phyloP scores from a whole-genome alignment of 1,284 basidiomycete species.

The Cerrena zonata region DNA sequence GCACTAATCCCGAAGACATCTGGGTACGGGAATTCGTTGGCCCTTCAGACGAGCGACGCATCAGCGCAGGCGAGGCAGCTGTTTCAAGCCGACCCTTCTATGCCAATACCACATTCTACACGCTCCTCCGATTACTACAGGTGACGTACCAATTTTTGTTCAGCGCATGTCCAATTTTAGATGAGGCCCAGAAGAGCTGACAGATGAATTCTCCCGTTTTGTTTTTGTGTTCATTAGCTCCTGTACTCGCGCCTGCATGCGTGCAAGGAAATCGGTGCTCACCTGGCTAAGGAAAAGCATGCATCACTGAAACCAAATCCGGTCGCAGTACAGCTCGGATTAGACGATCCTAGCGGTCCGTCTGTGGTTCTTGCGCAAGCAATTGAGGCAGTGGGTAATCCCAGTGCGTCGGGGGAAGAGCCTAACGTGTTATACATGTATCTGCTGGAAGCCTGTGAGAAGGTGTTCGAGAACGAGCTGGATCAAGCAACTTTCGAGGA shows the following conservation, averaged over 20 bases:
- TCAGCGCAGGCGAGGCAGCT: conserved; percentile 28
- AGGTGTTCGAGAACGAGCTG: conserved; percentile 87
- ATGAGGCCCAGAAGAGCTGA: conserved; percentile 9
- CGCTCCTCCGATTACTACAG: conserved; percentile 81
- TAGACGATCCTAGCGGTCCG: conserved; percentile 73
- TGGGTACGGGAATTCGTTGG: conserved; percentile 43
- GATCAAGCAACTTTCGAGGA: conserved; percentile 91
- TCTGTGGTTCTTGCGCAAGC: conserved; percentile 61
- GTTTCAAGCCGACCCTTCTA: conserved; percentile 66
- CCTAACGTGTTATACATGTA: conserved; percentile 78
- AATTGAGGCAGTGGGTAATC: conserved; percentile 47
- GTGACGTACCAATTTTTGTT: conserved; percentile 44
- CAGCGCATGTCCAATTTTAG: too few species aligned
- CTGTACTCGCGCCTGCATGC: conserved; percentile 83
- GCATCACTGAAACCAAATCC: conserved; percentile 58
- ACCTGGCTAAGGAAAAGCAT: conserved; percentile 58
- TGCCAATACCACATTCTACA: conserved; percentile 89
- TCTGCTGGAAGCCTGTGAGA: conserved; percentile 86
- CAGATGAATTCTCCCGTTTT: conserved; percentile 2
- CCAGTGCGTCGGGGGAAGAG: conserved; percentile 24
- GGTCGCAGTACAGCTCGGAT: conserved; percentile 67
- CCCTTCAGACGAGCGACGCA: conserved; percentile 27
- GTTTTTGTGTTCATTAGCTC: conserved; percentile 53
- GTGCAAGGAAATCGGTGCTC: conserved; percentile 78
- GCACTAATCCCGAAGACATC: conserved; percentile 38